Percentiles rank a stretch among this genome's conserved stretches.
Conservation (phyloP, 352 stramenopile genomes). For the Pythium phragmiticola region DNA sequence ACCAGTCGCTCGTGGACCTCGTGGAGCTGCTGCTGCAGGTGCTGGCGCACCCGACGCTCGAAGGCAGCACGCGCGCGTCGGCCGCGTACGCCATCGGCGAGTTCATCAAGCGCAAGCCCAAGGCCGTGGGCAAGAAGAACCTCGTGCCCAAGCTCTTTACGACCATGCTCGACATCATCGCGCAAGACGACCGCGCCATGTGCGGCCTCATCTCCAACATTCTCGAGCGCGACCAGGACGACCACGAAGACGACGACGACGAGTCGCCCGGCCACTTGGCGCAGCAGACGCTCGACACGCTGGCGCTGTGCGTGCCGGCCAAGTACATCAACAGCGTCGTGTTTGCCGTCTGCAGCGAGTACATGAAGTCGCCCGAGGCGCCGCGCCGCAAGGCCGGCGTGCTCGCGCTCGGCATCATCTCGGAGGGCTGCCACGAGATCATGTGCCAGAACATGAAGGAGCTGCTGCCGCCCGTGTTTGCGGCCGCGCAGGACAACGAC, state of each 20-base stretch:
- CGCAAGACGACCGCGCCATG: conserved; percentile 70
- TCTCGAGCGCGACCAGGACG: conserved; percentile 60
- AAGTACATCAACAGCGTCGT: conserved; percentile 84
- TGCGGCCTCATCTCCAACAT: conserved; percentile 84
- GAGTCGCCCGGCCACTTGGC: conserved; percentile 78
- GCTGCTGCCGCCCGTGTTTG: conserved; percentile 92
- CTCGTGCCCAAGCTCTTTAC: conserved; percentile 84
- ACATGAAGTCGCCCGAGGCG: conserved; percentile 88
- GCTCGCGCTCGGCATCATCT: conserved; percentile 95
- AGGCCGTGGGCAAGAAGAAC: conserved; percentile 86
- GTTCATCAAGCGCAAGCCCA: conserved; percentile 89
- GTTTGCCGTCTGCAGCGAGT: conserved; percentile 81
- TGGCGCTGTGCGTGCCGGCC: conserved; percentile 73
- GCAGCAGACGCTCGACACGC: conserved; percentile 83
- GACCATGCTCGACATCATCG: conserved; percentile 84
- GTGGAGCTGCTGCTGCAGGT: conserved; percentile 85
- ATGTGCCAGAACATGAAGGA: conserved; percentile 94
- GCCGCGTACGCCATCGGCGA: conserved; percentile 82
- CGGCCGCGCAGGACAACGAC: conserved; percentile 88
- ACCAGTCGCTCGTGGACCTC: conserved; percentile 76
- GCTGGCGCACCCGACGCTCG: conserved; percentile 69
- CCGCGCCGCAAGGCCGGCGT: conserved; percentile 95
- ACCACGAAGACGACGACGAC: conserved; percentile 55
- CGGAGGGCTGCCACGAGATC: conserved; percentile 95
- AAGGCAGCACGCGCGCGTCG: conserved; percentile 74